Evolutionary conservation across 2,329 filamentous ascomycete species (phyloP).

Genomic region (Colletotrichum trifolii): DNA sequence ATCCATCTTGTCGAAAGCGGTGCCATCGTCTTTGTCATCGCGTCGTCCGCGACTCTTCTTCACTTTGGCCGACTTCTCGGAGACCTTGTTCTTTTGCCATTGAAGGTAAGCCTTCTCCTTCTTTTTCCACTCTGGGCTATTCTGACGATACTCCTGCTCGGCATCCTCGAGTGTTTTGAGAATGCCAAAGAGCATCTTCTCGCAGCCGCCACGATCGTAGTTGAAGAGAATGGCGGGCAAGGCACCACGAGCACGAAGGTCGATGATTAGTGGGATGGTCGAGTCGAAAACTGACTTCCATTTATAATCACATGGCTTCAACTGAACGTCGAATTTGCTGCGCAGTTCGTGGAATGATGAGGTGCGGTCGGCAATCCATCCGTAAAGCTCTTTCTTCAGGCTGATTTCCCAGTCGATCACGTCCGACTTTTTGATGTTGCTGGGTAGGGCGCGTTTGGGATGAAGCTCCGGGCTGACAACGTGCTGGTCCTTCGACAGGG

Average conservation of each 20-base stretch:
- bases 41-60: not conserved
- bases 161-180: conserved; percentile 63
- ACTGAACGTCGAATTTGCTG: conserved; percentile 52
- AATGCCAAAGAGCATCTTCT: conserved; percentile 64
- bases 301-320: not conserved
- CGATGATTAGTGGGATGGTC: conserved; percentile 63
- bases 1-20: conserved; percentile 63
- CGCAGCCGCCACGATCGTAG: conserved; percentile 75
- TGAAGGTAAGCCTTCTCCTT: conserved; percentile 54
- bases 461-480: conserved; percentile 72
- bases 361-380: conserved; percentile 67
- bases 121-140: conserved; percentile 70
- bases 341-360: conserved; percentile 58
- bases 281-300: conserved; percentile 24
- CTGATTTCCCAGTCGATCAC: conserved; percentile 71
- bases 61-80: conserved; percentile 46
- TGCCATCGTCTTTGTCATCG: conserved; percentile 43
- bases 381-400: conserved; percentile 50
- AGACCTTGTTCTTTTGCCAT: conserved; percentile 48
- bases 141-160: conserved; percentile 55
- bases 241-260: conserved; percentile 71
- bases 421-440: conserved; percentile 71
- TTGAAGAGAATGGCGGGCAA: conserved; percentile 83
- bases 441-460: conserved; percentile 60
- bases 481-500: conserved; percentile 63